These are phyloP conservation scores for Naganishia vaughanmartiniae DNA, from an alignment of 768 basidiomycete genomes.

Conservation along the genomic window DNA sequence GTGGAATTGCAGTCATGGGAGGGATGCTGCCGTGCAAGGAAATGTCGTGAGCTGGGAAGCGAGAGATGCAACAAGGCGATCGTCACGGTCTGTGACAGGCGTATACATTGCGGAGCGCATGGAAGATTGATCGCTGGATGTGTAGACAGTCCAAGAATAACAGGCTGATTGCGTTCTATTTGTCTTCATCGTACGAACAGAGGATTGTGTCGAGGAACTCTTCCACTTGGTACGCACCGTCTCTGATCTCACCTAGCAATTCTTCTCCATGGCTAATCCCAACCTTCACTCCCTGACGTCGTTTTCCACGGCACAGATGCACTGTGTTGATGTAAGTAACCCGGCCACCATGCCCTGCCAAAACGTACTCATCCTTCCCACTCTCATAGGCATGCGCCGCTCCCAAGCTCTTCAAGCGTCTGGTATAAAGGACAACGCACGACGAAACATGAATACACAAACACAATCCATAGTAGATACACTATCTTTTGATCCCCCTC, in stretches of 20 bases:
- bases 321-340: conserved; percentile 65
- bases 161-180: conserved; percentile 1
- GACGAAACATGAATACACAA: background rate
- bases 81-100: too few species aligned
- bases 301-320: conserved; percentile 60
- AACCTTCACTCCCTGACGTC: conserved; percentile 15
- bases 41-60: background rate
- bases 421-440: conserved; percentile 51
- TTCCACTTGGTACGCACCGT: conserved; percentile 63
- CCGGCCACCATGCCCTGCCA: conserved; percentile 55
- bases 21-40: background rate
- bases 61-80: too few species aligned
- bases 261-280: conserved; percentile 23
- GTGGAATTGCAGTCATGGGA: background rate
- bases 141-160: background rate
- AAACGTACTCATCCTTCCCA: conserved; percentile 36
- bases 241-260: conserved; percentile 25
- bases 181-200: conserved; percentile 31
- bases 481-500: background rate
- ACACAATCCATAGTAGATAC: too few species aligned
- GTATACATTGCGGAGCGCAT: too few species aligned
- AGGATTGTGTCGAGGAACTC: conserved; percentile 44
- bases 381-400: conserved; percentile 58
- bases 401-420: conserved; percentile 78
- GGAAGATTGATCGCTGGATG: too few species aligned